These are phyloP conservation scores for Puccinia sorghi DNA, from an alignment of 1,284 basidiomycete species.

Conservation along the genomic window DNA sequence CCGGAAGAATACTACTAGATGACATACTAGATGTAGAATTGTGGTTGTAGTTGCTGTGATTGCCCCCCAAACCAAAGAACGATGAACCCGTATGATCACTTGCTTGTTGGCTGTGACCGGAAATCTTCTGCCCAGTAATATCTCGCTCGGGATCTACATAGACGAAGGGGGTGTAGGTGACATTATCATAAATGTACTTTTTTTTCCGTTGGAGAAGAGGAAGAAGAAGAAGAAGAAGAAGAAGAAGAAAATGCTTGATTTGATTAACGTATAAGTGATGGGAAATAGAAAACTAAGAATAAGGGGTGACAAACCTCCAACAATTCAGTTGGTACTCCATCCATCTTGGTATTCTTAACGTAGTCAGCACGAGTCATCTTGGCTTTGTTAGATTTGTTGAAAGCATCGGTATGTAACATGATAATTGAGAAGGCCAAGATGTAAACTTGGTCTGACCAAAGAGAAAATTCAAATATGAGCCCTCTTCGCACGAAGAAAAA, in stretches of 20 bases:
- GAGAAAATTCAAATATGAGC: neutral
- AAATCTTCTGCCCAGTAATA: slow-evolving; percentile 21
- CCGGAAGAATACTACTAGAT: neutral
- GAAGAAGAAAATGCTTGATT: neutral
- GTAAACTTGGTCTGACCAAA: slow-evolving; percentile 79
- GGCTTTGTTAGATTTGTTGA: slow-evolving; percentile 94
- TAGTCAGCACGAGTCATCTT: slow-evolving; percentile 94
- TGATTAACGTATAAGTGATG: neutral
- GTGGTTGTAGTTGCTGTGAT: neutral
- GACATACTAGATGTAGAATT: neutral
- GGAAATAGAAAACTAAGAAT: neutral
- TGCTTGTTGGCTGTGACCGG: neutral
- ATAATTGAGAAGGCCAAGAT: slow-evolving; percentile 96
- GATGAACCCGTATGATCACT: neutral
- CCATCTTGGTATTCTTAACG: slow-evolving; percentile 72
- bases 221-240: no score
- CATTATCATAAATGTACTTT: slow-evolving; percentile 94
- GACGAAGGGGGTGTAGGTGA: slow-evolving; percentile 89
- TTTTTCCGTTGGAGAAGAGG: neutral
- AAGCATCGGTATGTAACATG: slow-evolving; percentile 97
- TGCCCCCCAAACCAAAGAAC: slow-evolving; percentile 12
- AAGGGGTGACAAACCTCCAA: slow-evolving; percentile 31
- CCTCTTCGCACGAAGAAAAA: neutral
- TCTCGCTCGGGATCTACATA: slow-evolving; percentile 74
- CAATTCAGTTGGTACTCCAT: slow-evolving; percentile 45